Conservation (phyloP, 257 asterid genomes). For the Solanum microdontum region DNA sequence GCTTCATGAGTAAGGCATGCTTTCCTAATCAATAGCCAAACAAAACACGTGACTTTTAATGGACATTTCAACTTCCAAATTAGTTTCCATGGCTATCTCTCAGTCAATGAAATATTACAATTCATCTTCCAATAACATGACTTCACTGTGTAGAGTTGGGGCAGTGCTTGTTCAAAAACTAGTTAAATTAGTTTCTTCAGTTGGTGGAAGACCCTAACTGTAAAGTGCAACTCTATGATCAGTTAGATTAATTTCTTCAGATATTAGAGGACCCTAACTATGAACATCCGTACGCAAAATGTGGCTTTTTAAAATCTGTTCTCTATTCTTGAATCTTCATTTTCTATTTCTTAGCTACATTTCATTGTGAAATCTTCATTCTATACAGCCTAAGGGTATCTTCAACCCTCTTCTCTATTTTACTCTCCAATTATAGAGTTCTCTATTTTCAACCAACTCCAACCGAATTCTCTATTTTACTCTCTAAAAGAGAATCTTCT, state of each 20-base stretch:
- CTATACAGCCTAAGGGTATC: too few species aligned
- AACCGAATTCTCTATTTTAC: too few species aligned
- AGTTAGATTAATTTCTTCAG: not conserved
- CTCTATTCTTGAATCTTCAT: not conserved
- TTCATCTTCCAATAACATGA: not conserved
- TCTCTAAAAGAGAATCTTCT: too few species aligned
- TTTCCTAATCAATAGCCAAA: not conserved
- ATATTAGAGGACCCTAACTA: not conserved
- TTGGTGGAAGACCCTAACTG: not conserved
- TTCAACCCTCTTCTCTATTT: too few species aligned
- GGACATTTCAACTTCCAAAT: not conserved
- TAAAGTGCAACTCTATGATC: not conserved
- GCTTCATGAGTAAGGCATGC: not conserved
- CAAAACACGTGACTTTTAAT: not conserved
- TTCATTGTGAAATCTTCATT: not conserved
- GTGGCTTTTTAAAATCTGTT: not conserved
- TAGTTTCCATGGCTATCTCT: not conserved
- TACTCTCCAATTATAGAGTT: too few species aligned
- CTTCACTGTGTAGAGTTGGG: not conserved
- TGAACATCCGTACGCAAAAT: not conserved
- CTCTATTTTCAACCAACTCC: too few species aligned
- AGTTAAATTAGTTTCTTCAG: not conserved
- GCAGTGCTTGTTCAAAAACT: not conserved
- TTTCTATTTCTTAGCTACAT: not conserved
- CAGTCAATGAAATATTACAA: not conserved